Percentiles rank a stretch among this genome's conserved stretches.
phyloP scores from a whole-genome alignment of 2,329 filamentous ascomycete genomes.

The Colletotrichum cordylinicola region DNA sequence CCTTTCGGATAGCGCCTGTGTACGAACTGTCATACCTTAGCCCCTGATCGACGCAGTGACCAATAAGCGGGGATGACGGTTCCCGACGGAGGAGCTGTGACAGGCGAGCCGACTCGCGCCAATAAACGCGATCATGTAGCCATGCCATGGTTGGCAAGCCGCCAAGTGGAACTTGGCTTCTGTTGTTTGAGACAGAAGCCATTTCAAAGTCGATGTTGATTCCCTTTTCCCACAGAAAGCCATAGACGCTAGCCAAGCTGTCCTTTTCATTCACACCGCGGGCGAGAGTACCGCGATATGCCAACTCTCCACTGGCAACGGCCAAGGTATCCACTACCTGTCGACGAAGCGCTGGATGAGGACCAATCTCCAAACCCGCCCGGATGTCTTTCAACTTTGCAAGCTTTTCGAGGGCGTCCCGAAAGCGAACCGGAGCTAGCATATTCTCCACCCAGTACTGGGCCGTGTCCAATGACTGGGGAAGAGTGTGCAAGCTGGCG shows the following conservation, averaged over 20 bases:
- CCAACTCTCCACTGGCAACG: neutral
- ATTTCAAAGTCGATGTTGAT: neutral
- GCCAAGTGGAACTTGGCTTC: neutral
- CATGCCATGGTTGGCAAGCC: conserved; percentile 16
- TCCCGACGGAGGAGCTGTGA: conserved; percentile 13
- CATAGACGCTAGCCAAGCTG: conserved; percentile 18
- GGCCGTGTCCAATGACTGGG: neutral
- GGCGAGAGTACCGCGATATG: conserved; percentile 28
- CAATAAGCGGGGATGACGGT: neutral
- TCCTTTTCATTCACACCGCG: conserved; percentile 26
- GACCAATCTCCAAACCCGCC: conserved; percentile 33
- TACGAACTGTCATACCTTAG: neutral
- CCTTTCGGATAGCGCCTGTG: neutral
- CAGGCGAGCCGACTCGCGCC: neutral
- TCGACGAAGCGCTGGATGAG: conserved; percentile 44
- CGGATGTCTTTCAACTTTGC: neutral
- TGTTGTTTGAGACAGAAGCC: neutral
- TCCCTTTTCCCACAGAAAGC: conserved; percentile 27
- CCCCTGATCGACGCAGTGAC: neutral
- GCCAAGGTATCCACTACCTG: conserved; percentile 36
- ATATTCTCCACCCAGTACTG: conserved; percentile 35
- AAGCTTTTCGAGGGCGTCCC: conserved; percentile 16
- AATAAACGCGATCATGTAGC: conserved; percentile 17
- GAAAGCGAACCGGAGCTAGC: conserved; percentile 31
- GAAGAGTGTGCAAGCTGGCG: neutral